A percentile compares a stretch with the other conserved stretches of the same genome.
These are phyloP conservation scores for Heterobasidion irregulare DNA, from an alignment of 1,284 basidiomycete species.

Conservation along the genomic window DNA sequence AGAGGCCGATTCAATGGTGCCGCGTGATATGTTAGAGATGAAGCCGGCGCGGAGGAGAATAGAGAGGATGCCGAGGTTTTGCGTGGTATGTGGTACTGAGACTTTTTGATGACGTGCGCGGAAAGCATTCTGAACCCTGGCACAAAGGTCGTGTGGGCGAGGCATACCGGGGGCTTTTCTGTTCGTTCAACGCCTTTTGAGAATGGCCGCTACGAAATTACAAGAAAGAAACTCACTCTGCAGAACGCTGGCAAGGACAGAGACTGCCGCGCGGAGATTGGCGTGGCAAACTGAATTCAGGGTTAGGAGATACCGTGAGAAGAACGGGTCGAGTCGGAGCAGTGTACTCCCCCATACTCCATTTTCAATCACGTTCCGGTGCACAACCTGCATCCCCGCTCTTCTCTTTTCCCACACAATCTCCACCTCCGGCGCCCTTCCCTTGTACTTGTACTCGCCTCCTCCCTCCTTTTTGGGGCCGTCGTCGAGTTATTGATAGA, in stretches of 20 bases:
- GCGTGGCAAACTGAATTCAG: not conserved
- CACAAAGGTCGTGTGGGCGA: conserved; percentile 75
- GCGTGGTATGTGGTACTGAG: conserved; percentile 69
- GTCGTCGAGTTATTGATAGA: conserved; percentile 17
- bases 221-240: not conserved
- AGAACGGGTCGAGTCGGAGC: not conserved
- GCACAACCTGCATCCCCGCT: not conserved
- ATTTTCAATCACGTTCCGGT: not conserved
- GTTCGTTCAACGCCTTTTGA: not conserved
- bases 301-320: conserved; percentile 1
- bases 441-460: not conserved
- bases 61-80: conserved; percentile 76
- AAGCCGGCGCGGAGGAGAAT: conserved; percentile 87
- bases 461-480: not conserved
- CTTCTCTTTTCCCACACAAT: not conserved
- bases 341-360: not conserved
- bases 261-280: not conserved
- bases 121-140: conserved; percentile 83
- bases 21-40: conserved; percentile 72
- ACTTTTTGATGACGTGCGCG: conserved; percentile 71
- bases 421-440: not conserved
- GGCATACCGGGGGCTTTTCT: conserved; percentile 30
- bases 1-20: conserved; percentile 59
- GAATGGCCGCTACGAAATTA: not conserved
- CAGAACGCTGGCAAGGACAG: not conserved